A percentile compares a stretch with the other conserved stretches of the same genome.
phyloP scores from a whole-genome alignment of 179 eudicot genomes.

The Sideroxylon spinosum region DNA sequence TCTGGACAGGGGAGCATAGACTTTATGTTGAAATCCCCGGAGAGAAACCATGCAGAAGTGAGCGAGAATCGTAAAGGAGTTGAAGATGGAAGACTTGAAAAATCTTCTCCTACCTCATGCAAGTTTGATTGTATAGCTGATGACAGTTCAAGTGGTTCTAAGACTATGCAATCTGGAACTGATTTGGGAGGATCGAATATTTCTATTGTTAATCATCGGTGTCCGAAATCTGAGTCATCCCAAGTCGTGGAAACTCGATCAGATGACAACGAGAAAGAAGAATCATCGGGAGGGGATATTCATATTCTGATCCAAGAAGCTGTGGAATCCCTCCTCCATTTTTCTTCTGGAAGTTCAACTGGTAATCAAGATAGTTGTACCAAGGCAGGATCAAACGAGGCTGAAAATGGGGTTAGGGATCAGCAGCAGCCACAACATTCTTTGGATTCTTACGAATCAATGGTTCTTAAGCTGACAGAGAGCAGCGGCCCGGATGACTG shows the following conservation, averaged over 20 bases:
- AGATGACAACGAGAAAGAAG: conserved; percentile 26
- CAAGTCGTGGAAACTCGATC: conserved; percentile 16
- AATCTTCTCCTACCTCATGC: conserved; percentile 24
- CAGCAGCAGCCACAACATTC: conserved; percentile 36
- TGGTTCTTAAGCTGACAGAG: conserved; percentile 48
- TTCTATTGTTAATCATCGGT: conserved; percentile 15
- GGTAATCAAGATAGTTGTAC: conserved; percentile 10
- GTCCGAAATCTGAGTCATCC: conserved; percentile 16
- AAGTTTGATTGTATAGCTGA: conserved; percentile 25
- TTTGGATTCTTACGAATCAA: conserved; percentile 52
- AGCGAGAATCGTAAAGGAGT: conserved; percentile 16
- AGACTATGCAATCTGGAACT: conserved; percentile 35
- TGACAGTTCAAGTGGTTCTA: conserved; percentile 26
- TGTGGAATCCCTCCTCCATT: conserved; percentile 39
- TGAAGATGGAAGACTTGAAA: conserved; percentile 18
- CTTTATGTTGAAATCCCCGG: neutral
- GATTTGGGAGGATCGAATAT: conserved; percentile 27
- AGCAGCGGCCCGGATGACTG: conserved; percentile 36
- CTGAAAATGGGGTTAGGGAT: conserved; percentile 23
- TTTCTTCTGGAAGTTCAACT: conserved; percentile 24
- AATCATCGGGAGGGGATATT: conserved; percentile 28
- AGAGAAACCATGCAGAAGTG: neutral
- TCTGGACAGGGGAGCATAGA: neutral
- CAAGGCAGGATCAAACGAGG: conserved; percentile 16
- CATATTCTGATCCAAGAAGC: conserved; percentile 31